phyloP scores from a whole-genome alignment of 139 green algal species.

The Spirogloea muscicola region DNA sequence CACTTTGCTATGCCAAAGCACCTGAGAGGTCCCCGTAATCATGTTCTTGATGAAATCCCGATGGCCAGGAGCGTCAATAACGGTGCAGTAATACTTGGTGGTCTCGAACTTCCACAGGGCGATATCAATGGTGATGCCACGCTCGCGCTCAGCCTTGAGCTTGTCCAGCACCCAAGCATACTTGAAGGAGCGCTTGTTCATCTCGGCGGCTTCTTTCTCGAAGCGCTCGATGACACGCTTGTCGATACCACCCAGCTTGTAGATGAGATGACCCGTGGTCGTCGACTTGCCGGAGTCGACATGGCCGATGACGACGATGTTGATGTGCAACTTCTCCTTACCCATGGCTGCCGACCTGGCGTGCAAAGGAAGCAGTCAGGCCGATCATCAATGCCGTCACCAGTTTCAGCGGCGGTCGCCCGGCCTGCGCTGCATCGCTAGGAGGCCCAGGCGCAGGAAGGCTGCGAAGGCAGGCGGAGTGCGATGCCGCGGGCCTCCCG shows the following conservation, averaged over 20 bases:
- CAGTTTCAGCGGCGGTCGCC: too few relatives aligned
- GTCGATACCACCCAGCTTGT: conserved; percentile 97
- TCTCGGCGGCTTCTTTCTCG: conserved; percentile 78
- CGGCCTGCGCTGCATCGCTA: too few relatives aligned
- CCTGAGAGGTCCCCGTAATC: conserved; percentile 82
- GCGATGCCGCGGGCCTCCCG: too few relatives aligned
- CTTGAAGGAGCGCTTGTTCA: conserved; percentile 89
- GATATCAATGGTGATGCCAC: conserved; percentile 75
- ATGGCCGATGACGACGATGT: conserved; percentile 73
- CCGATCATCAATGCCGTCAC: too few relatives aligned
- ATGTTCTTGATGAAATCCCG: conserved; percentile 99
- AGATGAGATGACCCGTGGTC: conserved; percentile 93
- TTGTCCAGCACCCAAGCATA: conserved; percentile 91
- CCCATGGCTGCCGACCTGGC: too few relatives aligned
- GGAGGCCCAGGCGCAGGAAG: too few relatives aligned
- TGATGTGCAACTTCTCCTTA: conserved; percentile 60
- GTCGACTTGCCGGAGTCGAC: conserved; percentile 97
- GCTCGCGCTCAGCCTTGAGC: conserved; percentile 76
- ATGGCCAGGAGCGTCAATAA: conserved; percentile 74
- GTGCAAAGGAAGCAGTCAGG: too few relatives aligned
- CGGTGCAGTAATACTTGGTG: conserved; percentile 96
- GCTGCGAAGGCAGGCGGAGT: too few relatives aligned
- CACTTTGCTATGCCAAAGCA: too few relatives aligned
- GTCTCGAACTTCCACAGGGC: conserved; percentile 99
- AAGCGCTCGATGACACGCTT: conserved; percentile 97